Evolutionary conservation across 352 stramenopile species (phyloP).

Genomic region (Phytophthora sp.): DNA sequence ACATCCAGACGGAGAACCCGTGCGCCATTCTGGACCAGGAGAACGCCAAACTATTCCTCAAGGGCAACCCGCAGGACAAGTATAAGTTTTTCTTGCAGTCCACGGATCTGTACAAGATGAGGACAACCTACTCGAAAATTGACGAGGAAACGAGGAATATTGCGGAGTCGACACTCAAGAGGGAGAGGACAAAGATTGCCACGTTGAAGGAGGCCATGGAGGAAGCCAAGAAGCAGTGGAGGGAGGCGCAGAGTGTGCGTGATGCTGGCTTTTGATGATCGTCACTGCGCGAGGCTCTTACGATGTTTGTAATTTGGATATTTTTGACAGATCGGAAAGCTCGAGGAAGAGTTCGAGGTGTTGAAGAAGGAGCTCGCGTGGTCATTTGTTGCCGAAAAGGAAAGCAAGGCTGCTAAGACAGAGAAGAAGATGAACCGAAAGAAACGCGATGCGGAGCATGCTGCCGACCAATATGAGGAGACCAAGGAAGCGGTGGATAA

Average conservation of each 20-base stretch:
- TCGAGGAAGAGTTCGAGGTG: constrained; percentile 73
- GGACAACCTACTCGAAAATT: constrained; percentile 88
- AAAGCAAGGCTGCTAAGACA: constrained; percentile 52
- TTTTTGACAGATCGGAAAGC: constrained; percentile 62
- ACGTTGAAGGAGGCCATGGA: constrained; percentile 65
- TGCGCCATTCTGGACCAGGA: constrained; percentile 97
- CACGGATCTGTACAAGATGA: constrained; percentile 94
- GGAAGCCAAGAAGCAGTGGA: constrained; percentile 71
- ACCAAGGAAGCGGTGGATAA: constrained; percentile 51
- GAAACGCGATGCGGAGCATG: constrained; percentile 48
- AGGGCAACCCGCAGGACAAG: constrained; percentile 94
- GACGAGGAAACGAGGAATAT: constrained; percentile 77
- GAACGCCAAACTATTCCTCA: constrained; percentile 98
- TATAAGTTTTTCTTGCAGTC: constrained; percentile 98
- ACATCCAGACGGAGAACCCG: constrained; percentile 97
- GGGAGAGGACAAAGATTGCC: constrained; percentile 67
- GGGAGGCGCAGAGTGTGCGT: constrained; percentile 74
- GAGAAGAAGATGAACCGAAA: constrained; percentile 66
- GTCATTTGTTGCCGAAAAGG: constrained; percentile 83
- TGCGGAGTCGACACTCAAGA: constrained; percentile 66
- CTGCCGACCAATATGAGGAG: constrained; percentile 51
- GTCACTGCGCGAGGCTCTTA: not conserved
- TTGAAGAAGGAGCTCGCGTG: constrained; percentile 84
- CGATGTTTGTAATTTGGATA: not conserved
- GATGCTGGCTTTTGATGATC: not conserved